Conservation (phyloP, 1,284 basidiomycete genomes). For the Leccinum fallax region DNA sequence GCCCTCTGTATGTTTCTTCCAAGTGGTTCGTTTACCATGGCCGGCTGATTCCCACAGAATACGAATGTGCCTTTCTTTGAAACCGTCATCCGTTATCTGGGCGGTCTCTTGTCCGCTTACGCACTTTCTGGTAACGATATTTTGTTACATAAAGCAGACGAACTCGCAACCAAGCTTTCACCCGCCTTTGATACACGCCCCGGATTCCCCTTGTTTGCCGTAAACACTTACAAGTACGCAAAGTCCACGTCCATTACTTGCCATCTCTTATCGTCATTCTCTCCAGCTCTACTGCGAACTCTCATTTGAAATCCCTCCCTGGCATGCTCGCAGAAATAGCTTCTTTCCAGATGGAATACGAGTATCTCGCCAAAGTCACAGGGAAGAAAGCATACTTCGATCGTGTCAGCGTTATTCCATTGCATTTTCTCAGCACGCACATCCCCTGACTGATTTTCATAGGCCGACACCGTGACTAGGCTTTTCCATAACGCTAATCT, state of each 20-base stretch:
- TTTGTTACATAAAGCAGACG: slow-evolving; percentile 52
- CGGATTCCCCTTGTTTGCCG: slow-evolving; percentile 50
- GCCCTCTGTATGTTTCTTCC: slow-evolving; percentile 32
- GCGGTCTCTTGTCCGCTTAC: slow-evolving; percentile 82
- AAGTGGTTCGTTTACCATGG: background rate
- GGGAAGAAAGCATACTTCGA: slow-evolving; percentile 49
- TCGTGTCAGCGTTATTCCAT: slow-evolving; percentile 39
- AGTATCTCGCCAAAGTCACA: slow-evolving; percentile 58
- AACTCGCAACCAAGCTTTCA: slow-evolving; percentile 52
- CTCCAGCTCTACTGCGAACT: background rate
- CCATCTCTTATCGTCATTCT: background rate
- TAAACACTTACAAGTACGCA: slow-evolving; percentile 51
- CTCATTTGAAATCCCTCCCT: slow-evolving; percentile 28
- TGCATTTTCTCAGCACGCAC: background rate
- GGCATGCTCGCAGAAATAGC: slow-evolving; percentile 57
- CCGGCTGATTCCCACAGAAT: slow-evolving; percentile 26
- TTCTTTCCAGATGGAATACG: slow-evolving; percentile 59
- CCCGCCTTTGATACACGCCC: slow-evolving; percentile 52
- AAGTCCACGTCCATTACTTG: background rate
- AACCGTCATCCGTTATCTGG: slow-evolving; percentile 86
- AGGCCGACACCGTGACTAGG: slow-evolving; percentile 57
- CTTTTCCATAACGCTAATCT: slow-evolving; percentile 49
- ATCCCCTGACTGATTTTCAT: background rate
- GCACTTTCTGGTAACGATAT: slow-evolving; percentile 60
- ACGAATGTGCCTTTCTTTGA: slow-evolving; percentile 72